Conservation (phyloP, 179 eudicot species). For the Carnegiea gigantea region DNA sequence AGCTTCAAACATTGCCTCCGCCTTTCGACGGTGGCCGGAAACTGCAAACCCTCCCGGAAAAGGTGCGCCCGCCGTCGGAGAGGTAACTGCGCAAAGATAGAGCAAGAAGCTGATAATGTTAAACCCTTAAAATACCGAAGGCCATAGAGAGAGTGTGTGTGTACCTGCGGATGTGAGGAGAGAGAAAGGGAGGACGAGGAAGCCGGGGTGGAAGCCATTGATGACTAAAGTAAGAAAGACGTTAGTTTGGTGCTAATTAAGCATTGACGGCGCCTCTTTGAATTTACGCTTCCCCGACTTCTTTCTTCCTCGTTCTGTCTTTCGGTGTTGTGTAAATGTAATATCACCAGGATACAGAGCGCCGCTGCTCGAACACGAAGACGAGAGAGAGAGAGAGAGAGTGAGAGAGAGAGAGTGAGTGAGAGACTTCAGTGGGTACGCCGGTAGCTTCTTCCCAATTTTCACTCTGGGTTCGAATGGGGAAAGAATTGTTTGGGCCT, state of each 20-base stretch:
- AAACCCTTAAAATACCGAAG: not conserved
- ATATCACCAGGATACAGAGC: slow-evolving; percentile 10
- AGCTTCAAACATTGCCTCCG: slow-evolving; percentile 27
- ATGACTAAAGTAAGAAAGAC: not conserved
- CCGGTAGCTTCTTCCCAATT: not conserved
- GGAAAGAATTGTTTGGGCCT: too few relatives aligned
- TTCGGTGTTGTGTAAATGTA: not conserved
- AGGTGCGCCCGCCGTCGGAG: slow-evolving; percentile 10
- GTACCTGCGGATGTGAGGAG: slow-evolving; percentile 38
- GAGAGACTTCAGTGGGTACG: not conserved
- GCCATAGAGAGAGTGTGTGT: slow-evolving; percentile 2
- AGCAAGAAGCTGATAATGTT: not conserved
- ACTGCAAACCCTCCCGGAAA: slow-evolving; percentile 23
- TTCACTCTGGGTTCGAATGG: not conserved
- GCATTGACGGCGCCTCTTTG: slow-evolving; percentile 12
- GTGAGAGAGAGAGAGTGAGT: not conserved
- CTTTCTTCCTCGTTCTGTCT: not conserved
- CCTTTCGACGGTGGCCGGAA: slow-evolving; percentile 14
- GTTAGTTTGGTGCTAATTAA: not conserved
- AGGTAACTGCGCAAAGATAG: slow-evolving; percentile 26
- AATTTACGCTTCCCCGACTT: not conserved
- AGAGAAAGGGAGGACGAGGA: slow-evolving; percentile 41
- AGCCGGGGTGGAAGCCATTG: slow-evolving; percentile 37
- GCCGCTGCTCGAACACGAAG: slow-evolving; percentile 21
- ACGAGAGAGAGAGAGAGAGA: not conserved